phyloP scores from a whole-genome alignment of 176 grass and related monocot genomes.

The Hsuehochloa calcarea region DNA sequence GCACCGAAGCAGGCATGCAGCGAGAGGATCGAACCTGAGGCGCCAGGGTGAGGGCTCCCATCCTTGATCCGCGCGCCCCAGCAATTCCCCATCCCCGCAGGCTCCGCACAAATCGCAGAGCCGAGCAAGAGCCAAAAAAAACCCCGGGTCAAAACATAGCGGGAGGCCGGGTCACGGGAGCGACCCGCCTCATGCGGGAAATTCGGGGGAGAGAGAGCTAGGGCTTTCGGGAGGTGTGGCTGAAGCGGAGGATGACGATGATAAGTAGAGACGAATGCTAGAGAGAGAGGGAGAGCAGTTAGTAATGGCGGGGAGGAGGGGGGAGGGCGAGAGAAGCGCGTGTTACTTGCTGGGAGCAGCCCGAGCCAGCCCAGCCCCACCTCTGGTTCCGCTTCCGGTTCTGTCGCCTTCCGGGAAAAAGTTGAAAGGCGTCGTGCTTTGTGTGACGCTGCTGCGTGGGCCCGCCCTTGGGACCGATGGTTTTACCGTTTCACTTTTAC shows the following conservation, averaged over 20 bases:
- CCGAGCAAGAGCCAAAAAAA: neutral
- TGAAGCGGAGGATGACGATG: neutral
- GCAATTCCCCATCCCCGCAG: slow-evolving; percentile 70
- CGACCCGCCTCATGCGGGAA: neutral
- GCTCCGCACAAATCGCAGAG: neutral
- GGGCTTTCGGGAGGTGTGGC: slow-evolving; percentile 11
- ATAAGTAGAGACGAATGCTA: neutral
- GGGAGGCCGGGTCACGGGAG: neutral
- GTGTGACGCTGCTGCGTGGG: slow-evolving; percentile 28
- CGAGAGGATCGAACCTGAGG: slow-evolving; percentile 49
- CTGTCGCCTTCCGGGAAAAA: neutral
- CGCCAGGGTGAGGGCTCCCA: slow-evolving; percentile 48
- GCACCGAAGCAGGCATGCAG: neutral
- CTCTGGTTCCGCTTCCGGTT: slow-evolving; percentile 7
- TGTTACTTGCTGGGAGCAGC: neutral
- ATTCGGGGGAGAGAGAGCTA: neutral
- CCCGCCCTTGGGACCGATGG: neutral
- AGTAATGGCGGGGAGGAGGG: slow-evolving; percentile 38
- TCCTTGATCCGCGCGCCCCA: slow-evolving; percentile 71
- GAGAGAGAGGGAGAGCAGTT: slow-evolving; percentile 2
- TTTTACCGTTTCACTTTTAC: neutral
- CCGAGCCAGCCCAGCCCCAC: neutral
- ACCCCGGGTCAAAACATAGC: neutral
- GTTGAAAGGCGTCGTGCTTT: neutral
- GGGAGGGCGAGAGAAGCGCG: slow-evolving; percentile 33